phyloP scores from a whole-genome alignment of 2,329 filamentous ascomycete species.

The Apiospora arundinis region DNA sequence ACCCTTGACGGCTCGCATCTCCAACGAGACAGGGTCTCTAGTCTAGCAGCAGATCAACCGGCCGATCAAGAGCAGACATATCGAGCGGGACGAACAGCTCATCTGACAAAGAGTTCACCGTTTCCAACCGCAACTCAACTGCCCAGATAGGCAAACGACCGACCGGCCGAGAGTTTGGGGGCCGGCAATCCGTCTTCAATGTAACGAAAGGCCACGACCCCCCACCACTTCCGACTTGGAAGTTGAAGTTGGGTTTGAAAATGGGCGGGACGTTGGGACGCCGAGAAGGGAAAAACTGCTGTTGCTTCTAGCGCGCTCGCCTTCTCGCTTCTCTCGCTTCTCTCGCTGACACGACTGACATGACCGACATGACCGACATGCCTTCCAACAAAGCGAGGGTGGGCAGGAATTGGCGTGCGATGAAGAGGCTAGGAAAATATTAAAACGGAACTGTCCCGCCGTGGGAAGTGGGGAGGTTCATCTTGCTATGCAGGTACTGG shows the following conservation, averaged over 20 bases:
- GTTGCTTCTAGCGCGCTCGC: neutral
- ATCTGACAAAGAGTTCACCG: neutral
- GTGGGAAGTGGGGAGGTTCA: neutral
- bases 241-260: neutral
- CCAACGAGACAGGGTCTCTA: neutral
- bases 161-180: conserved; percentile 1
- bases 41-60: conserved; percentile 2
- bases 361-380: too few relatives aligned
- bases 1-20: neutral
- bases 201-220: neutral
- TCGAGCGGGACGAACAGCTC: neutral
- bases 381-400: neutral
- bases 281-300: neutral
- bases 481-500: neutral
- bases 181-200: neutral
- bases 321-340: neutral
- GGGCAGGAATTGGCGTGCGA: neutral
- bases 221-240: neutral
- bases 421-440: conserved; percentile 11
- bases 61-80: neutral
- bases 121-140: neutral
- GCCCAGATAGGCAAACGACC: conserved; percentile 4
- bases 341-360: neutral
- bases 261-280: neutral
- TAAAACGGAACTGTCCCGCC: conserved; percentile 12